Percentiles rank a stretch among this genome's conserved stretches.
These are phyloP conservation scores for Ramichloridium luteum DNA, from an alignment of 2,329 filamentous ascomycete species.

Conservation along the genomic window DNA sequence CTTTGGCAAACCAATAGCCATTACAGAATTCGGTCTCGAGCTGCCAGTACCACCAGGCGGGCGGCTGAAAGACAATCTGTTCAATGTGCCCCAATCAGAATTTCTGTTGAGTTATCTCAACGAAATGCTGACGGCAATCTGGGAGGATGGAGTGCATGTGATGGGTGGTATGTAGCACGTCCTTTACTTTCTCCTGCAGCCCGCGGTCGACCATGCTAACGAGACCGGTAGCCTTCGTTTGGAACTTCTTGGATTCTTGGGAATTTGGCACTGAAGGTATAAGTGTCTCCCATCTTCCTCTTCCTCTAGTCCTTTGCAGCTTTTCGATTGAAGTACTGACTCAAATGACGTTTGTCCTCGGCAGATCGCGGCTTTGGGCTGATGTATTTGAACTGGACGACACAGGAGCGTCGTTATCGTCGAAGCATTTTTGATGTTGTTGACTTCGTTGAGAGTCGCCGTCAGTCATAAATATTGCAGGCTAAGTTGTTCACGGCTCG, in stretches of 20 bases:
- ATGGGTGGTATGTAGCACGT: too few species aligned
- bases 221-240: too few species aligned
- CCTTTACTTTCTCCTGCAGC: too few species aligned
- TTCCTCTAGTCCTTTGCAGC: too few species aligned
- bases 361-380: conserved; percentile 43
- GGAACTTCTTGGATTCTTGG: conserved; percentile 22
- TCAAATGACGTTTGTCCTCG: too few species aligned
- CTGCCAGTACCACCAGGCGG: conserved; percentile 35
- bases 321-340: too few species aligned
- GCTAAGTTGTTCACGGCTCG: too few species aligned
- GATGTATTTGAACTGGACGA: conserved; percentile 33
- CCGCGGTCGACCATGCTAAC: too few species aligned
- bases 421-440: conserved; percentile 27
- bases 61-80: conserved; percentile 40
- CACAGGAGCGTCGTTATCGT: conserved; percentile 26
- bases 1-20: conserved; percentile 34
- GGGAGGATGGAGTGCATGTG: conserved; percentile 23
- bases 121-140: conserved; percentile 22
- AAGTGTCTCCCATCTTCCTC: too few species aligned
- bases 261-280: too few species aligned
- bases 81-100: conserved; percentile 40
- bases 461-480: too few species aligned
- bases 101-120: conserved; percentile 42
- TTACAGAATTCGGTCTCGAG: conserved; percentile 27
- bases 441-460: conserved; percentile 21